Percentiles rank a stretch among this genome's conserved stretches.
These are phyloP conservation scores for Aspergillus tamarii DNA, from an alignment of 2,329 filamentous ascomycete genomes.

Conservation along the genomic window DNA sequence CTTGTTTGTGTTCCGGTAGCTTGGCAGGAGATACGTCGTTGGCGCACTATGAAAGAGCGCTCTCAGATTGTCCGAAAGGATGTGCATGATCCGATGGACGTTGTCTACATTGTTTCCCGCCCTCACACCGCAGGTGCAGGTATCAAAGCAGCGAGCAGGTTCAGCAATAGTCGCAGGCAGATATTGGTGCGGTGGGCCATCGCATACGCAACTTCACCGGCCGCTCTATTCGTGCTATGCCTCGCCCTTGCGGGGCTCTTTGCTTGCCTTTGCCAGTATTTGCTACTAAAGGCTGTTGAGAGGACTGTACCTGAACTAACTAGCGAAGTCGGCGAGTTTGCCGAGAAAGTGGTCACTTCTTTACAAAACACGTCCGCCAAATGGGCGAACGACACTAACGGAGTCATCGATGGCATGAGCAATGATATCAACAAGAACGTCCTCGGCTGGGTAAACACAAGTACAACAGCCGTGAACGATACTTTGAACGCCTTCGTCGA, in stretches of 20 bases:
- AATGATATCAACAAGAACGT: constrained; percentile 80
- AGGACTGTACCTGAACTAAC: constrained; percentile 76
- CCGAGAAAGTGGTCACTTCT: constrained; percentile 72
- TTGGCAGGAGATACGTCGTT: constrained; percentile 77
- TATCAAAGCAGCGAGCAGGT: constrained; percentile 68
- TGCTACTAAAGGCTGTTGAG: constrained; percentile 74
- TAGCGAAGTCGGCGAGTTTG: constrained; percentile 75
- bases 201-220: constrained; percentile 82
- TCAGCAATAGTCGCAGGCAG: constrained; percentile 66
- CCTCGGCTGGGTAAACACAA: constrained; percentile 83
- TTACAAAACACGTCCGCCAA: constrained; percentile 72
- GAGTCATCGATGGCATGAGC: constrained; percentile 66
- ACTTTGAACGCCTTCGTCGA: constrained; percentile 83
- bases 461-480: constrained; percentile 78
- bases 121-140: constrained; percentile 75
- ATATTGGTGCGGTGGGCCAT: constrained; percentile 79
- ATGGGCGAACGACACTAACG: constrained; percentile 79
- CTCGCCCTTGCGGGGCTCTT: constrained; percentile 81
- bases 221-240: constrained; percentile 83
- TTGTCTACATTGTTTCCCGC: constrained; percentile 83
- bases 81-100: constrained; percentile 79
- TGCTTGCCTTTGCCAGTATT: constrained; percentile 78
- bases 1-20: constrained; percentile 78
- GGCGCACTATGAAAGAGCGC: constrained; percentile 71
- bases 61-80: constrained; percentile 67